Percentiles rank a stretch among this genome's conserved stretches.
phyloP scores from a whole-genome alignment of 2,329 filamentous ascomycete genomes.

The Aspergillus terreus region DNA sequence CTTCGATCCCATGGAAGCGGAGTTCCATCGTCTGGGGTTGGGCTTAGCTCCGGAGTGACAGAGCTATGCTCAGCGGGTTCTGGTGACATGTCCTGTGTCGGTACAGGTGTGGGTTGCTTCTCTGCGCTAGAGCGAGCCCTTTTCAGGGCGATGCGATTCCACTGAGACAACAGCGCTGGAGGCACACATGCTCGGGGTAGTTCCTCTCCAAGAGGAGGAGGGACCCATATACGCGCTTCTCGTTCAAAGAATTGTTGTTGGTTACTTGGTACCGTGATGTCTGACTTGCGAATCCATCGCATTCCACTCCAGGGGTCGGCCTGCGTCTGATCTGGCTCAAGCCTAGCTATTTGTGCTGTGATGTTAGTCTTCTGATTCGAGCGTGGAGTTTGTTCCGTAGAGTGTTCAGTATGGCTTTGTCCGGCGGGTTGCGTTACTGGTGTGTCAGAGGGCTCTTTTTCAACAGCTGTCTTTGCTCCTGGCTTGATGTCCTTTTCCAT shows the following conservation, averaged over 20 bases:
- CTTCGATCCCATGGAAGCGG: conserved; percentile 5
- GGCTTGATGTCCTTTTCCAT: too few relatives aligned
- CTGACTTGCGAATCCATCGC: conserved; percentile 20
- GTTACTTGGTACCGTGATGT: conserved; percentile 4
- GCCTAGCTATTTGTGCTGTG: not conserved
- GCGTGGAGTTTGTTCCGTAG: too few relatives aligned
- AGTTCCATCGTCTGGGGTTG: too few relatives aligned
- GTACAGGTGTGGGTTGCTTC: not conserved
- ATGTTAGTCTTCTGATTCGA: too few relatives aligned
- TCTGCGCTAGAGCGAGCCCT: conserved; percentile 2
- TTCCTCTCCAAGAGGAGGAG: conserved; percentile 23
- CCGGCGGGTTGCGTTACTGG: too few relatives aligned
- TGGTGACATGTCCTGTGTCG: not conserved
- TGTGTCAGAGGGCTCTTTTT: too few relatives aligned
- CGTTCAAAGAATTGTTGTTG: conserved; percentile 4
- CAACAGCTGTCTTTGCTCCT: too few relatives aligned
- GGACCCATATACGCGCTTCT: not conserved
- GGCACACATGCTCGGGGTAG: conserved; percentile 33
- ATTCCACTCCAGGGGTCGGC: conserved; percentile 29
- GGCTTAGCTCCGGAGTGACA: not conserved
- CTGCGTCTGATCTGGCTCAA: not conserved
- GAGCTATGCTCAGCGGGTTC: conserved; percentile 2
- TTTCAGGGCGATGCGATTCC: conserved; percentile 29
- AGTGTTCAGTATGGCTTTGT: too few relatives aligned
- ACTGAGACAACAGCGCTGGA: conserved; percentile 29